Evolutionary conservation across 371 early-diverging fungal species (phyloP).

Genomic region (Zychaea mexicana): DNA sequence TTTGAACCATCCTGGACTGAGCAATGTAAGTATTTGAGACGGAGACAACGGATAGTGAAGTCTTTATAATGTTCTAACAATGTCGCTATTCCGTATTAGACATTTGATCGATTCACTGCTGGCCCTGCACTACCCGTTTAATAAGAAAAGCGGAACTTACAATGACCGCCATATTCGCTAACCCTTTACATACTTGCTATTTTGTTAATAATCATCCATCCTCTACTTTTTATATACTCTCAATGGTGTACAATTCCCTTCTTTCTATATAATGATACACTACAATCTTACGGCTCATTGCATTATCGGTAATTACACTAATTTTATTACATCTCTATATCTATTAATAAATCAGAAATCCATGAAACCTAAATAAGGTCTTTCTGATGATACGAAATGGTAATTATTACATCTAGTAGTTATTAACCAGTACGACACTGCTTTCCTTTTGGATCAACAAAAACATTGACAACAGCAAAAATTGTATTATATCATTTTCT

Average conservation of each 20-base stretch:
- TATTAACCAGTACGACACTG: no score
- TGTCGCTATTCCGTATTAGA: neutral
- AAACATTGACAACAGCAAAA: no score
- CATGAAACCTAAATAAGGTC: no score
- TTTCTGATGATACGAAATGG: no score
- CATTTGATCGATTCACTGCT: conserved; percentile 2
- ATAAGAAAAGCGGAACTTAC: neutral
- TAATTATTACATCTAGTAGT: no score
- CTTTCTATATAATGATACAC: no score
- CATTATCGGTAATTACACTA: neutral
- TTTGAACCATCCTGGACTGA: conserved; percentile 29
- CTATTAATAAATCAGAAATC: no score
- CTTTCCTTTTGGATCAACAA: no score
- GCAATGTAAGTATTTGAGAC: conserved; percentile 3
- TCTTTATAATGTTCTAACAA: neutral
- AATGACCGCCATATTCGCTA: neutral
- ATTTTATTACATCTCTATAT: neutral
- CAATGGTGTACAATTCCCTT: no score
- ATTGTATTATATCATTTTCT: no score
- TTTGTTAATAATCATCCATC: neutral
- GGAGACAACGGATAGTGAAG: neutral
- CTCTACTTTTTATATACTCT: neutral
- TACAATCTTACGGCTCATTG: no score
- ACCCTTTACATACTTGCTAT: neutral
- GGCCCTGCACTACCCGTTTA: neutral